Evolutionary conservation across 2,329 filamentous ascomycete genomes (phyloP).

Genomic region (Cordyceps farinosa): DNA sequence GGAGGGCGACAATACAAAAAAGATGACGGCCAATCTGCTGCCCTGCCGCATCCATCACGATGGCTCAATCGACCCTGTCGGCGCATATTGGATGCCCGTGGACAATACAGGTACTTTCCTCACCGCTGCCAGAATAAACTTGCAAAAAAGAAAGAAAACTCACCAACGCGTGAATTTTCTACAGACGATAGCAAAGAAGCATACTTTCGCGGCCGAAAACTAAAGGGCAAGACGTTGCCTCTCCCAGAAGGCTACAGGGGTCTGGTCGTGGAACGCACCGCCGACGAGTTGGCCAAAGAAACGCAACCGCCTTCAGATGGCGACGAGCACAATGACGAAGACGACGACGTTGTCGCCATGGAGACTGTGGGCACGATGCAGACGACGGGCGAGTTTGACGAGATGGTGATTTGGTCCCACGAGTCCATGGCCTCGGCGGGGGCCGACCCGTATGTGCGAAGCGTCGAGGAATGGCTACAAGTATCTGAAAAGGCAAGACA

Average conservation of each 20-base stretch:
- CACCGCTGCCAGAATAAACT: not conserved
- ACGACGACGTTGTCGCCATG: constrained; percentile 43
- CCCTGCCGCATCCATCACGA: constrained; percentile 79
- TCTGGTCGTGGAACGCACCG: constrained; percentile 51
- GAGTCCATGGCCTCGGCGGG: constrained; percentile 60
- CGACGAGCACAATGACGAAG: constrained; percentile 29
- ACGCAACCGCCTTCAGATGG: constrained; percentile 27
- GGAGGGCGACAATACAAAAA: constrained; percentile 25
- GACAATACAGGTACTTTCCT: constrained; percentile 40
- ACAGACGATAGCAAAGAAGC: constrained; percentile 52
- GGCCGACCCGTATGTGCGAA: constrained; percentile 67
- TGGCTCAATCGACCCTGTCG: constrained; percentile 61
- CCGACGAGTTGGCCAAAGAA: constrained; percentile 33
- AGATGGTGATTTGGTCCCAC: constrained; percentile 81
- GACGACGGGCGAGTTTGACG: constrained; percentile 65
- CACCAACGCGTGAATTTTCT: not conserved
- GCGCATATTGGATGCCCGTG: constrained; percentile 68
- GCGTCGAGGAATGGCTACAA: constrained; percentile 75
- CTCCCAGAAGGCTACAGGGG: constrained; percentile 72
- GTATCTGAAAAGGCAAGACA: constrained; percentile 62
- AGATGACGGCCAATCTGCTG: constrained; percentile 65
- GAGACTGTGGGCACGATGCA: constrained; percentile 57
- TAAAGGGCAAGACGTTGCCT: constrained; percentile 62
- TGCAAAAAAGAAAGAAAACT: not conserved
- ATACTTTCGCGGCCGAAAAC: constrained; percentile 77